These are phyloP conservation scores for Colletotrichum cordylinicola DNA, from an alignment of 2,329 filamentous ascomycete genomes.

Conservation along the genomic window DNA sequence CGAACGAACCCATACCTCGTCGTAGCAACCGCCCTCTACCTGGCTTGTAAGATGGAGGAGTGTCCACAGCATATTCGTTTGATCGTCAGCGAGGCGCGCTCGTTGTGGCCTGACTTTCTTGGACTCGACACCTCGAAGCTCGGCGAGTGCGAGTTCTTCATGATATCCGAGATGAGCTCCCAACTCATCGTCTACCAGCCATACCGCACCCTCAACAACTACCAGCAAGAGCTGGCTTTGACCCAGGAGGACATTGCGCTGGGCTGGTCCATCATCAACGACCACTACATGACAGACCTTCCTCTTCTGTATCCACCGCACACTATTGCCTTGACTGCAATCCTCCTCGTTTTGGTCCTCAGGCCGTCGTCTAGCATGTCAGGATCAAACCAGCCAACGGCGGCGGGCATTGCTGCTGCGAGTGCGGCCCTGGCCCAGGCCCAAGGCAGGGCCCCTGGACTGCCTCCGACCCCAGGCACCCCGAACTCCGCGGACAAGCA, in stretches of 20 bases:
- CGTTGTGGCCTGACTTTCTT: slow-evolving; percentile 83
- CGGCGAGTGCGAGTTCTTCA: slow-evolving; percentile 91
- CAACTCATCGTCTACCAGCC: slow-evolving; percentile 91
- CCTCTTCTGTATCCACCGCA: slow-evolving; percentile 87
- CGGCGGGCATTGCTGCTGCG: slow-evolving; percentile 54
- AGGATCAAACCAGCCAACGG: slow-evolving; percentile 35
- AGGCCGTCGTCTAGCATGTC: slow-evolving; percentile 56
- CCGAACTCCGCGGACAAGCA: slow-evolving; percentile 36
- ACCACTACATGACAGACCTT: slow-evolving; percentile 92
- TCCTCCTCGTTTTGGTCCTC: slow-evolving; percentile 84
- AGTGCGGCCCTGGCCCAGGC: slow-evolving; percentile 55
- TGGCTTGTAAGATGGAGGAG: slow-evolving; percentile 98
- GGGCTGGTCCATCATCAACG: slow-evolving; percentile 86
- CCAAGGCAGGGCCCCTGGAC: slow-evolving; percentile 17
- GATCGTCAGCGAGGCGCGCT: slow-evolving; percentile 84
- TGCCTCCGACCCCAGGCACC: slow-evolving; percentile 18
- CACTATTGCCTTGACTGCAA: slow-evolving; percentile 83
- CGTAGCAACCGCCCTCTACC: slow-evolving; percentile 89
- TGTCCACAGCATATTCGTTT: slow-evolving; percentile 94
- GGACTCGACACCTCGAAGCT: slow-evolving; percentile 81
- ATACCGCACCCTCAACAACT: slow-evolving; percentile 78
- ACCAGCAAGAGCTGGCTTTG: slow-evolving; percentile 73
- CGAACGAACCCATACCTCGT: slow-evolving; percentile 93
- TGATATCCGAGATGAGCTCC: slow-evolving; percentile 90
- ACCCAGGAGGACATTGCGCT: slow-evolving; percentile 80